A percentile compares a stretch with the other conserved stretches of the same genome.
These are phyloP conservation scores for Gossypium gossypioides DNA, from an alignment of 441 rosid species.

Conservation along the genomic window DNA sequence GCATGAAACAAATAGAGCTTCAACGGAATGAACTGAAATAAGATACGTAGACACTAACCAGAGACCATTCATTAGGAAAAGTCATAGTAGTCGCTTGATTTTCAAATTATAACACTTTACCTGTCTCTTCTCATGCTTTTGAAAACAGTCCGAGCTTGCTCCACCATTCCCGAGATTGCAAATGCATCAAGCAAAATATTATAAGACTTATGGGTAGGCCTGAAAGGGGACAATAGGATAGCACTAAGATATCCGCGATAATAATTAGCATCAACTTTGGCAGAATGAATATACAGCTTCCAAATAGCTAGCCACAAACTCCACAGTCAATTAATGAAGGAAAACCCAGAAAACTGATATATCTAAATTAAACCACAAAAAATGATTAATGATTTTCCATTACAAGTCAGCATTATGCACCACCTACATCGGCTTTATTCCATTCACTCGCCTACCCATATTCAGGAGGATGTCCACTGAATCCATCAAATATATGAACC, in stretches of 20 bases:
- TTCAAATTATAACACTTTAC: conserved; percentile 27
- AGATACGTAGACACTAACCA: background rate
- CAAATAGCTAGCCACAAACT: background rate
- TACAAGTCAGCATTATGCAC: background rate
- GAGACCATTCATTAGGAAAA: background rate
- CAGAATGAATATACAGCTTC: background rate
- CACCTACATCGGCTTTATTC: background rate
- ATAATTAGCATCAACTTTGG: background rate
- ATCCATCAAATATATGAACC: background rate
- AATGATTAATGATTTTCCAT: background rate
- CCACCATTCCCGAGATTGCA: conserved; percentile 90
- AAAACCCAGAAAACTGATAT: background rate
- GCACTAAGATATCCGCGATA: background rate
- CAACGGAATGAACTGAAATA: conserved; percentile 2
- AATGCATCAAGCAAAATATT: conserved; percentile 90
- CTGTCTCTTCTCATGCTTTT: conserved; percentile 93
- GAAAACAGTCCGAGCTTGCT: conserved; percentile 77
- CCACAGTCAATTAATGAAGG: background rate
- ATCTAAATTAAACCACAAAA: background rate
- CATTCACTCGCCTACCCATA: background rate
- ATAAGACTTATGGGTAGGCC: conserved; percentile 83
- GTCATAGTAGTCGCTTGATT: background rate
- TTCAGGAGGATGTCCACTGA: background rate
- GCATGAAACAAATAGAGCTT: background rate
- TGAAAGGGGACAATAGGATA: conserved; percentile 24